phyloP scores from a whole-genome alignment of 129 eudicot genomes.

The Saussurea involucrata region DNA sequence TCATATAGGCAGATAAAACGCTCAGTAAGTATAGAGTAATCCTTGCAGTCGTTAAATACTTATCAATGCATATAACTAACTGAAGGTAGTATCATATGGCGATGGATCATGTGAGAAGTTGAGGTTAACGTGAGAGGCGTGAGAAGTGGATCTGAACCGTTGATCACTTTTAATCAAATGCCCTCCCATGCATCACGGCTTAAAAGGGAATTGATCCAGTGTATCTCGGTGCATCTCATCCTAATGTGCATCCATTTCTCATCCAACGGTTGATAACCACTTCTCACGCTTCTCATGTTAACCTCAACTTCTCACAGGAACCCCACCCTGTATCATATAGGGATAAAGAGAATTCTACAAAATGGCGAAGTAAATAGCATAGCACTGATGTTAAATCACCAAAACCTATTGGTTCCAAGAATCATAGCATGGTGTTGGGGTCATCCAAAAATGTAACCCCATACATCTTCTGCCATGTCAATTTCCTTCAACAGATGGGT shows the following conservation, averaged over 20 bases:
- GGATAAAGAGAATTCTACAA: background rate
- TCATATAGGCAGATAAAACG: slow-evolving; percentile 19
- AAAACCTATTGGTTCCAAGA: background rate
- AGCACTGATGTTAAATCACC: background rate
- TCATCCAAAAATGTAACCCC: background rate
- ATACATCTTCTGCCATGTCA: background rate
- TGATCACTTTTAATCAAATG: too few species aligned
- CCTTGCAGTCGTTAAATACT: background rate
- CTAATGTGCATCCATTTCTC: too few species aligned
- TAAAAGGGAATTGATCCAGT: too few species aligned
- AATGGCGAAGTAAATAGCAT: background rate
- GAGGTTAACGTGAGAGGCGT: too few species aligned
- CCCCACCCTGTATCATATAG: slow-evolving; percentile 12
- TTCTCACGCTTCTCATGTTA: too few species aligned
- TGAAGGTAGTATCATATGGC: slow-evolving; percentile 1
- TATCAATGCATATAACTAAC: background rate
- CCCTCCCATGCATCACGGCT: too few species aligned
- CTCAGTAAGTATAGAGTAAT: slow-evolving; percentile 4
- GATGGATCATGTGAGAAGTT: too few species aligned
- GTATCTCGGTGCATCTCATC: too few species aligned
- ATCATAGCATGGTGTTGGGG: background rate
- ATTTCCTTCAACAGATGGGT: background rate
- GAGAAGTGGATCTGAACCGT: too few species aligned
- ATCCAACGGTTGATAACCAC: too few species aligned
- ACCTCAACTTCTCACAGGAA: too few species aligned